Base-by-base conservation (phyloP, 129 eudicot genomes). In the Smallanthus sonchifolius region DNA sequence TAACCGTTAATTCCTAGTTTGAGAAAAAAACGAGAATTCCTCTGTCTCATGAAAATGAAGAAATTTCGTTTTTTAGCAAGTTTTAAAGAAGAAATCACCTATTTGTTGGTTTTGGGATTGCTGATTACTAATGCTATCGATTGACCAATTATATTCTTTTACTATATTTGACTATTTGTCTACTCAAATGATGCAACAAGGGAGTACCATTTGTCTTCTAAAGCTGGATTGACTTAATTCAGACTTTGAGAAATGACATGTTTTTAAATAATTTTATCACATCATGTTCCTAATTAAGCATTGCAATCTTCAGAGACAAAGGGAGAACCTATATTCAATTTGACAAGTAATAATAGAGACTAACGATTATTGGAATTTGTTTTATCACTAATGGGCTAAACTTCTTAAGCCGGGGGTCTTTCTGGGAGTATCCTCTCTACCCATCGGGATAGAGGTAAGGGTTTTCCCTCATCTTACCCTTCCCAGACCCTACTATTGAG, bases 51-150 rank as follows among this genome's bases (percentile, higher is more conserved):
- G 54, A 20, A 51, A 8, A 51, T 28, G 49, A 75, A 2, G 3
- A 55, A 67, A 35, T 17, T 48, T 60, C 60, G 55, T 59, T 11
- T 59, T 73, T 28, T 40, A 35, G 67, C 39, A 56, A 72, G 56
- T 40, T 72, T 54, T 7, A 7, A 20, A 20, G 30, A 73, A n/a
- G 7, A 14, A 15, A 74, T 74, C 70, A 60, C 60, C 13, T 44
- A 5, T 34, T 55, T 55, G 66, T 43, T 20, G 52, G 57, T 71
- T 71, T 15, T 69, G 7, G 48, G 34, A 70, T 35, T 32, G 74
- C 43, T 69, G 49, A 9, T 8, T 51, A 38, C 37, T 52, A 37
- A 68, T 43, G 11, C 10, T 68, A 68, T 45, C 28, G 57, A 24
- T 67, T 52, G 59, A 52, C 17, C 24, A 8, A 49, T n/a, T n/a